These are phyloP conservation scores for Penicillium nucicola DNA, from an alignment of 495 filamentous ascomycete genomes.

Conservation along the genomic window DNA sequence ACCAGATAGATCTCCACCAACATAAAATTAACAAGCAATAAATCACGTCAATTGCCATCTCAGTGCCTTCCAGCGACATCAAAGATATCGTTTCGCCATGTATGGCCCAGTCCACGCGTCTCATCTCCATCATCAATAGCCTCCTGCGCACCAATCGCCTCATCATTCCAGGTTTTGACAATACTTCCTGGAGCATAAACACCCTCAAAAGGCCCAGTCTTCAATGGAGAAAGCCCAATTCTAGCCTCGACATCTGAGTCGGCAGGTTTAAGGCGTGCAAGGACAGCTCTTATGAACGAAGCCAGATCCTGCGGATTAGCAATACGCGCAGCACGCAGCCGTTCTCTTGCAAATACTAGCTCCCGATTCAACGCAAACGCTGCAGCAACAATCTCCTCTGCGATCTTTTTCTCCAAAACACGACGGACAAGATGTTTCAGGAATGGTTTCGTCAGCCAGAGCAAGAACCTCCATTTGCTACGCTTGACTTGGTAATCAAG, in stretches of 20 bases:
- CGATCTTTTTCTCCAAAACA: constrained; percentile 74
- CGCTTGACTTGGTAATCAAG: constrained; percentile 73
- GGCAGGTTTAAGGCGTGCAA: constrained; percentile 67
- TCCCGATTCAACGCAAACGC: constrained; percentile 78
- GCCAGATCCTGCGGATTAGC: constrained; percentile 73
- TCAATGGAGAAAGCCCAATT: constrained; percentile 62
- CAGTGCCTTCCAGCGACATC: constrained; percentile 46
- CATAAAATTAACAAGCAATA: background rate
- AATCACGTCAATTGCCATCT: no score
- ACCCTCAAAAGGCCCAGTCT: constrained; percentile 71
- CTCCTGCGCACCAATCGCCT: constrained; percentile 65
- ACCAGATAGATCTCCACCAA: background rate
- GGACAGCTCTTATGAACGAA: constrained; percentile 78
- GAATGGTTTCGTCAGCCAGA: constrained; percentile 83
- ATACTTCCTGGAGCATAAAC: constrained; percentile 86
- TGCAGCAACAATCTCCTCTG: constrained; percentile 62
- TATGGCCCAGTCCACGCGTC: constrained; percentile 32
- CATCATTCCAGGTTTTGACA: constrained; percentile 81
- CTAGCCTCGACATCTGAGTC: constrained; percentile 71
- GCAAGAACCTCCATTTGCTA: constrained; percentile 70
- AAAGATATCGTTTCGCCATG: constrained; percentile 85
- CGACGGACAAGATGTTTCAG: constrained; percentile 77
- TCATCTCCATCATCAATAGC: constrained; percentile 55
- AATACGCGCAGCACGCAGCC: constrained; percentile 80
- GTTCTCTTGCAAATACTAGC: constrained; percentile 78